Base-by-base conservation (phyloP, 192 early-diverging fungal species). In the Coemansia sp. region DNA sequence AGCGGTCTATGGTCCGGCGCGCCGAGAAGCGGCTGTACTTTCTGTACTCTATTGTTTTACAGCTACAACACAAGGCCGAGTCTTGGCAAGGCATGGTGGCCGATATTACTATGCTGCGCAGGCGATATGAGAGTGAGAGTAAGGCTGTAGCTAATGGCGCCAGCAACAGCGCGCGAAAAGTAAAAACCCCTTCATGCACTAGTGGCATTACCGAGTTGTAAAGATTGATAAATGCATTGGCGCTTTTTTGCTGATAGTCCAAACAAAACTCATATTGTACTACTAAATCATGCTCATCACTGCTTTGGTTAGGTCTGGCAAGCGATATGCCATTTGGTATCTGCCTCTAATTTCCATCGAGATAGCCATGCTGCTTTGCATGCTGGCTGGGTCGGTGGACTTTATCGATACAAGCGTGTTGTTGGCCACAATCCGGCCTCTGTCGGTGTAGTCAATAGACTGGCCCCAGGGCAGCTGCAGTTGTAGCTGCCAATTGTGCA, bases 51-150 rank as follows among this genome's bases (percentile, higher is more conserved):
- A 24, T 81, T 10, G 69, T 72, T 9, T 33, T 66, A 46, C 78
- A 81, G 53, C 69, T 75, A 70, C 51, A 60, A 14, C 20, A 31
- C 2, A 70, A 66, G n/a, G 23, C 20, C 2, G 69, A 71, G 23
- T 62, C 78, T 0, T 81, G 78, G 78, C 28, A 72, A 46, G 75
- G 71, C 51, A 81, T 81, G 69, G 60, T 59, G 13, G 65, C 72
- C 7, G 78, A 81, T 28, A 38, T 75, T 62, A 37, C 66, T 18
- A 28, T 81, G 63, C 46, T 81, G 23, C 67, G 62, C 9, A 71
- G 60, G 33, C 62, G 73, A 34, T 75, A 65, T 31, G 63, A 59
- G 18, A 81, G 66, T 57, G 78, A 81, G 39, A 28, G 24, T 3
- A 48, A 71, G 26, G 36, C 51, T 31, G 51, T 55, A 33, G 51